Percentiles rank a stretch among this genome's conserved stretches.
Conservation (phyloP, 208 protist genomes). For the Acanthamoeba divionensis region DNA sequence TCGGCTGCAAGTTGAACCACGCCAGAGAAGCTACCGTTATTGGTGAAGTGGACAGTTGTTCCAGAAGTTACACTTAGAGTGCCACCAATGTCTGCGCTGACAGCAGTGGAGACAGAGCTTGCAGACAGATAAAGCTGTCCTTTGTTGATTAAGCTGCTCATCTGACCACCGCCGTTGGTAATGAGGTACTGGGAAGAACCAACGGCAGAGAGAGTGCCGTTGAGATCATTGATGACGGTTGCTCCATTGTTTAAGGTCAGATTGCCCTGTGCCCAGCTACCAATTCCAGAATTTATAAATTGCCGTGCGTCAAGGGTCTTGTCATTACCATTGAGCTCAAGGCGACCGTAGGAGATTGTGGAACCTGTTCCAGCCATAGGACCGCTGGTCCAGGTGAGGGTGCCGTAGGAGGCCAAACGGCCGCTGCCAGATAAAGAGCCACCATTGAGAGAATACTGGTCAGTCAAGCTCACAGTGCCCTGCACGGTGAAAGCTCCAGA, state of each 20-base stretch:
- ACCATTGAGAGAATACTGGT: not conserved
- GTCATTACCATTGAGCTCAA: not conserved
- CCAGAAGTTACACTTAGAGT: too few relatives aligned
- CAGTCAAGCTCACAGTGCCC: not conserved
- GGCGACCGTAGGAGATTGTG: not conserved
- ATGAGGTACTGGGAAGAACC: too few relatives aligned
- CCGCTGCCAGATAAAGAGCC: not conserved
- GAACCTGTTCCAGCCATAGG: constrained; percentile 18
- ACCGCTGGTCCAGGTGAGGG: constrained; percentile 2
- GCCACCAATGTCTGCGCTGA: too few relatives aligned
- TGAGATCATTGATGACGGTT: not conserved
- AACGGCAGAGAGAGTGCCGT: not conserved
- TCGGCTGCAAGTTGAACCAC: not conserved
- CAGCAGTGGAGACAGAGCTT: too few relatives aligned
- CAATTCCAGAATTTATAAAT: constrained; percentile 10
- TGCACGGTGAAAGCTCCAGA: too few relatives aligned
- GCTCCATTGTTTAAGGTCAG: not conserved
- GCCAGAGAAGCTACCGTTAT: constrained; percentile 43
- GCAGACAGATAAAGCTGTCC: too few relatives aligned
- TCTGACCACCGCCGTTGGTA: too few relatives aligned
- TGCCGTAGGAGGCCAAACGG: not conserved
- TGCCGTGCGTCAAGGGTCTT: constrained; percentile 10
- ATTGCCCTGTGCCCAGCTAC: constrained; percentile 26
- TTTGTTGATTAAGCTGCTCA: too few relatives aligned
- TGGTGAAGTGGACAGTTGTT: not conserved